phyloP scores from a whole-genome alignment of 83 land plant genomes.

The Diphasiastrum complanatum region DNA sequence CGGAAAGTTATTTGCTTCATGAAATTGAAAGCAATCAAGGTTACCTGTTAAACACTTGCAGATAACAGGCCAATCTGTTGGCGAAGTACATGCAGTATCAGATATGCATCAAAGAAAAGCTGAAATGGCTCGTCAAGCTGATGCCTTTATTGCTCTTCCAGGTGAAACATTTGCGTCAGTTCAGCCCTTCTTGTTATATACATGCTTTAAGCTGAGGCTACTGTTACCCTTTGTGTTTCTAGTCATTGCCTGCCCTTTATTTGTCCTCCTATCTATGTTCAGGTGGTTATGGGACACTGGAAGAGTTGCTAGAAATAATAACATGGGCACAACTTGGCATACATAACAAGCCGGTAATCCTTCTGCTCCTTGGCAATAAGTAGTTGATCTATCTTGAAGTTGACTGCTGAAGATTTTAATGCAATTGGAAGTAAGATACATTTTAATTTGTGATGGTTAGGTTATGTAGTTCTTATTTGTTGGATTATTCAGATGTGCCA shows the following conservation, averaged over 20 bases:
- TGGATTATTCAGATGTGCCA: not conserved
- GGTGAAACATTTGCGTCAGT: too few relatives aligned
- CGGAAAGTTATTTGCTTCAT: not conserved
- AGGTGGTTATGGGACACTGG: constrained; percentile 36
- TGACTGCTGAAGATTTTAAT: too few relatives aligned
- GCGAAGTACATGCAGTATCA: constrained; percentile 18
- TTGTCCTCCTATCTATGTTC: not conserved
- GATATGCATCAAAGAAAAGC: constrained; percentile 31
- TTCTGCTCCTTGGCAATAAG: too few relatives aligned
- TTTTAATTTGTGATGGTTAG: too few relatives aligned
- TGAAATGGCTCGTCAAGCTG: constrained; percentile 27
- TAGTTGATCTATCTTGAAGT: too few relatives aligned
- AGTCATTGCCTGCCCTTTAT: not conserved
- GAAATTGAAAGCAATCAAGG: not conserved
- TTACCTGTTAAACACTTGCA: not conserved
- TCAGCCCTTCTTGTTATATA: too few relatives aligned
- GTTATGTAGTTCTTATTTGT: too few relatives aligned
- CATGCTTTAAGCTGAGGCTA: too few relatives aligned
- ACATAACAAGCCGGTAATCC: constrained; percentile 30
- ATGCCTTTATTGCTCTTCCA: constrained; percentile 27
- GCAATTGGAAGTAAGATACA: too few relatives aligned
- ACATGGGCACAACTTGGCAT: constrained; percentile 36
- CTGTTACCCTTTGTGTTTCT: too few relatives aligned
- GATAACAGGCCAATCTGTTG: constrained; percentile 25
- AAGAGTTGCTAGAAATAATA: constrained; percentile 30